Percentiles rank a stretch among this genome's conserved stretches.
phyloP scores from a whole-genome alignment of 495 filamentous ascomycete species.

The Neurospora sublineolata region DNA sequence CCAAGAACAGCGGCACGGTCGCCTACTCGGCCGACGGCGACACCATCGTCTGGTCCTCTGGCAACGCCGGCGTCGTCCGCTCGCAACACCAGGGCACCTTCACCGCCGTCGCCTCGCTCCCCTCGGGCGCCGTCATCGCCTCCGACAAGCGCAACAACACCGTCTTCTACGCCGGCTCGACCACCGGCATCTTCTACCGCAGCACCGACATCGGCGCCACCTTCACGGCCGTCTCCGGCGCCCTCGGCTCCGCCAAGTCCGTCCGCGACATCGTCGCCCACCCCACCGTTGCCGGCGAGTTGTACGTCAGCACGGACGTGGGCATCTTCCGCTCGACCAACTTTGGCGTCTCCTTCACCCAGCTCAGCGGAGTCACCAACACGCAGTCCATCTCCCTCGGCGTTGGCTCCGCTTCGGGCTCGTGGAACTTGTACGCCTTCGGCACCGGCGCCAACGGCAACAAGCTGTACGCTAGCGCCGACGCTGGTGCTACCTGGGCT shows the following conservation, averaged over 20 bases:
- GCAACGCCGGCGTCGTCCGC: slow-evolving; percentile 28
- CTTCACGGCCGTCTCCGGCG: slow-evolving; percentile 26
- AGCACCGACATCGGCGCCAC: slow-evolving; percentile 33
- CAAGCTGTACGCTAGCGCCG: slow-evolving; percentile 39
- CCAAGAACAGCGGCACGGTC: slow-evolving; percentile 33
- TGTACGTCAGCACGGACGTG: slow-evolving; percentile 41
- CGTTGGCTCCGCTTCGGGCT: slow-evolving; percentile 17
- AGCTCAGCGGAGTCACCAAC: slow-evolving; percentile 26
- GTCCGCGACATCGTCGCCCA: slow-evolving; percentile 40
- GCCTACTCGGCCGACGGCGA: slow-evolving; percentile 43
- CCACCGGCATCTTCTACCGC: slow-evolving; percentile 30
- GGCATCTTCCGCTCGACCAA: slow-evolving; percentile 43
- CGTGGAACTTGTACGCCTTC: slow-evolving; percentile 40
- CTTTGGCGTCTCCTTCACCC: slow-evolving; percentile 35
- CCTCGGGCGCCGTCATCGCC: slow-evolving; percentile 35
- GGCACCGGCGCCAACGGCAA: slow-evolving; percentile 32
- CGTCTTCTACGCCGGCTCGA: slow-evolving; percentile 41
- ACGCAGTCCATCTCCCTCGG: slow-evolving; percentile 38
- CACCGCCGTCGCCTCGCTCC: slow-evolving; percentile 30
- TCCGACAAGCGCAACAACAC: slow-evolving; percentile 41
- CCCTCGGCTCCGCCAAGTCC: slow-evolving; percentile 25
- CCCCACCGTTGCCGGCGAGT: slow-evolving; percentile 37
- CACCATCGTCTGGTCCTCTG: slow-evolving; percentile 39
- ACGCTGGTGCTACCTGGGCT: slow-evolving; percentile 38
- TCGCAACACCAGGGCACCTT: slow-evolving; percentile 34